A percentile compares a stretch with the other conserved stretches of the same genome.
Evolutionary conservation across 768 basidiomycete genomes (phyloP).

Genomic region (Suillus subaureus): DNA sequence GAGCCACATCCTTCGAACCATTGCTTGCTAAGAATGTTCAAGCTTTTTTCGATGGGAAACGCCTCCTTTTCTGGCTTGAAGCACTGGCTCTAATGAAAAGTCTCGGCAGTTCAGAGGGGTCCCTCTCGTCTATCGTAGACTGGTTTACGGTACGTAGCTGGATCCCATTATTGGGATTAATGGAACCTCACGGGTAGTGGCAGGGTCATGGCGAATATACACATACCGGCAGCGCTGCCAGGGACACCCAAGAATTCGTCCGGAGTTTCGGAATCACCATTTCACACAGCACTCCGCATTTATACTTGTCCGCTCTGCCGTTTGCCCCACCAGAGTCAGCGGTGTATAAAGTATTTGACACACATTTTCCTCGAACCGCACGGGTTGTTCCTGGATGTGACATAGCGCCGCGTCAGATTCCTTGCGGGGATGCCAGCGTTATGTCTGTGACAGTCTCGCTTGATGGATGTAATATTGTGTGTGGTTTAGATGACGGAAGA

Average conservation of each 20-base stretch:
- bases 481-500: not conserved
- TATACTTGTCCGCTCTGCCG: conserved; percentile 28
- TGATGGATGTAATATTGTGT: not conserved
- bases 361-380: not conserved
- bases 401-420: not conserved
- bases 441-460: not conserved
- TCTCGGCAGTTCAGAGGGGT: not conserved
- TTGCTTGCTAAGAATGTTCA: conserved; percentile 17
- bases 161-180: not conserved
- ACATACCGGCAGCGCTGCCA: not conserved
- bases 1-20: conserved; percentile 1
- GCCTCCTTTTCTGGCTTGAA: not conserved
- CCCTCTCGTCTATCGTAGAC: not conserved
- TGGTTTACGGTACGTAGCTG: not conserved
- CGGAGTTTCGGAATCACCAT: conserved; percentile 14
- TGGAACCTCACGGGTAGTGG: not conserved
- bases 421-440: not conserved
- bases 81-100: conserved; percentile 17
- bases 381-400: not conserved
- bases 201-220: conserved; percentile 5
- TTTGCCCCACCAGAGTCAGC: conserved; percentile 27
- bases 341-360: not conserved
- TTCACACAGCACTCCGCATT: conserved; percentile 23
- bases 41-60: conserved; percentile 20
- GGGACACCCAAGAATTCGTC: conserved; percentile 18